phyloP scores from a whole-genome alignment of 257 asterid species.

The Anisodus tanguticus region DNA sequence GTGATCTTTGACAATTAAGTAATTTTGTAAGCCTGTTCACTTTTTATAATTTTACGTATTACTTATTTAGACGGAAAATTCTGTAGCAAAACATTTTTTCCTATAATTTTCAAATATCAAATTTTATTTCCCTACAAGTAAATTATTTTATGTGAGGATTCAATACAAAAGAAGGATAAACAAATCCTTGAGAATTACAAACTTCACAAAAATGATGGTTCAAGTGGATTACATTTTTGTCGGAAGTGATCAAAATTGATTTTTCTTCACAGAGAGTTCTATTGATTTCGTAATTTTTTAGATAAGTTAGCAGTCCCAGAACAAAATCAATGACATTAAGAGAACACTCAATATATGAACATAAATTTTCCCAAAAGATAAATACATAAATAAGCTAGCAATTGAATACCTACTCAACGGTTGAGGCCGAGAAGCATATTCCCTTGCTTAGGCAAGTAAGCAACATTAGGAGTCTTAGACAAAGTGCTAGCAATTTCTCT shows the following conservation, averaged over 20 bases:
- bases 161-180: background rate
- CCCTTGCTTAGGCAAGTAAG: no score
- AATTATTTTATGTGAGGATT: background rate
- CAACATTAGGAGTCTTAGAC: no score
- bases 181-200: background rate
- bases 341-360: background rate
- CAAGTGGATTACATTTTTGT: no score
- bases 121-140: background rate
- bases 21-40: no score
- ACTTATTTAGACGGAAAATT: background rate
- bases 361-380: background rate
- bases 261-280: background rate
- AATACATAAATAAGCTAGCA: background rate
- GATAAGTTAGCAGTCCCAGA: background rate
- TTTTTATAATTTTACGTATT: background rate
- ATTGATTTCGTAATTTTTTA: background rate
- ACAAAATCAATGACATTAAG: background rate
- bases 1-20: background rate
- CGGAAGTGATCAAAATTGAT: no score
- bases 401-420: constrained; percentile 40
- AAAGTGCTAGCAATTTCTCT: constrained; percentile 36
- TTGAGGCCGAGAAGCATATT: constrained; percentile 36
- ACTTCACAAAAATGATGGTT: background rate
- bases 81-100: no score
- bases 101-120: no score